Base-by-base conservation (phyloP, 2,329 filamentous ascomycete species). In the Exophiala xenobiotica region DNA sequence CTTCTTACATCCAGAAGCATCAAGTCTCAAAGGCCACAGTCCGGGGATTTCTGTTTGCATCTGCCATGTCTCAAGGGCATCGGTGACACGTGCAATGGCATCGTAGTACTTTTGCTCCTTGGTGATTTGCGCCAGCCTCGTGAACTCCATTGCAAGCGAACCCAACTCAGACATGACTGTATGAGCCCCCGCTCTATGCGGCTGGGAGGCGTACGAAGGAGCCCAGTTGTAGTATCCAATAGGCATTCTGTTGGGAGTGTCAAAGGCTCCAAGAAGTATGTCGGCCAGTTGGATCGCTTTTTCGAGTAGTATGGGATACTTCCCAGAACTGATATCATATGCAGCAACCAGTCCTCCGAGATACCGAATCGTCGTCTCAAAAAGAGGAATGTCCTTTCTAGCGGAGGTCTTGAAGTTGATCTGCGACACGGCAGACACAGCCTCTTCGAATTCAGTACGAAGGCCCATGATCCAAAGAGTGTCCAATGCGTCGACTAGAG, bases 201-300 rank as follows among this genome's bases (percentile, higher is more conserved):
- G 80, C 58, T 84, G 78, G 3, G 79, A 81, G 7, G 80, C 78
- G 61, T 76, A 82, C 12, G 78, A 79, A 59, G 86, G 87, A 61
- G 81, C 80, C 88, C 87, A 96, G 56, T 78, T 74, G 70, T 92
- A 95, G 69, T 85, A 90, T 4, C 90, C 78, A 4, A 89, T 72
- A 2, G 92, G 91, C 88, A 97, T 95, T 61, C 90, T 83, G 68
- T 97, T 96, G 1, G 91, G 91, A 0, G 92, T 96, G 69, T 95
- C 90, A 63, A 95, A 95, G 3, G 87, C 80, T 46, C 86, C 83
- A 74, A 91, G 90, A 24, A 95, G 73, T 54, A 95, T 79, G 62
- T 92, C 87, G 31, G 83, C 90, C 20, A 93, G 79, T 69, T 92
- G 86, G 27, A 86, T 77, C 1, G 90, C 88, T 70, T 95, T 93